Evolutionary conservation across 2,329 filamentous ascomycete species (phyloP).

Genomic region (Xylaria sp.): DNA sequence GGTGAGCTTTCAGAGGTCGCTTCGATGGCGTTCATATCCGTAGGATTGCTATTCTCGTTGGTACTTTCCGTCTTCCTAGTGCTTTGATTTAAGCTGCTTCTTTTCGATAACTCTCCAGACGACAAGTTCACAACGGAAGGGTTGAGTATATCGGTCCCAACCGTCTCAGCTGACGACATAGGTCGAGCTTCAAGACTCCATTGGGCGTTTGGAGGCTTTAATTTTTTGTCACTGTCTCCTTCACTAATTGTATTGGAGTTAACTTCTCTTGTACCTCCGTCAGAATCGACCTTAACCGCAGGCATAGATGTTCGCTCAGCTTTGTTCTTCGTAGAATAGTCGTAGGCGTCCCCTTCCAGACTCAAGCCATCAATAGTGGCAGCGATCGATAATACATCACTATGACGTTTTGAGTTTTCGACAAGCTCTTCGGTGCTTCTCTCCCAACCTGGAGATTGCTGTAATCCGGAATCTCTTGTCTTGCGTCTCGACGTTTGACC

Average conservation of each 20-base stretch:
- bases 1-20: constrained; percentile 39
- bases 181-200: constrained; percentile 34
- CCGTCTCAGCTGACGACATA: constrained; percentile 46
- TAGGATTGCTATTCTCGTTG: constrained; percentile 33
- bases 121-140: constrained; percentile 34
- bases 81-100: constrained; percentile 39
- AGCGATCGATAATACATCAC: constrained; percentile 61
- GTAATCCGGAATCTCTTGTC: constrained; percentile 38
- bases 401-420: constrained; percentile 50
- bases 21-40: constrained; percentile 36
- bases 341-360: constrained; percentile 53
- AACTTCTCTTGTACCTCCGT: constrained; percentile 36
- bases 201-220: constrained; percentile 25
- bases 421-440: constrained; percentile 61
- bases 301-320: constrained; percentile 45
- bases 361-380: constrained; percentile 68
- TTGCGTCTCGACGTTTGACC: constrained; percentile 46
- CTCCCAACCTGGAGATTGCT: constrained; percentile 38
- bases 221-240: constrained; percentile 22
- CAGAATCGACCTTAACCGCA: constrained; percentile 55
- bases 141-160: constrained; percentile 46
- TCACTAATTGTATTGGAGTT: constrained; percentile 21
- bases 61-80: constrained; percentile 36
- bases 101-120: constrained; percentile 37
- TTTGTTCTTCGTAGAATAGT: constrained; percentile 44